phyloP scores from a whole-genome alignment of 1,284 basidiomycete species.

The Tausonia pullulans region DNA sequence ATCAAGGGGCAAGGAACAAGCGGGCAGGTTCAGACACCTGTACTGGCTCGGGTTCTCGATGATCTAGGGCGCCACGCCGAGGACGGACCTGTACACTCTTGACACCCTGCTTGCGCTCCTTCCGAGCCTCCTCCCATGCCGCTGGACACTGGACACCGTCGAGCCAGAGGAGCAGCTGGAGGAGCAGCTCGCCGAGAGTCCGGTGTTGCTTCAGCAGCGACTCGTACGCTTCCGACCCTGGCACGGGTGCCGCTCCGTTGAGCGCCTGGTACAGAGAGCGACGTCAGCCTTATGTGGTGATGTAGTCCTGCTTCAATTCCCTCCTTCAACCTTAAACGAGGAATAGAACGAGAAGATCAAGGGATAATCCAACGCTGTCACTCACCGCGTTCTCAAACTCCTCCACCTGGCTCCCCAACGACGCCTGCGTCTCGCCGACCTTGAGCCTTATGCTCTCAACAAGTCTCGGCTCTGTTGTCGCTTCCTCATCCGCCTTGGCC shows the following conservation, averaged over 20 bases:
- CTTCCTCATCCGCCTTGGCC: neutral
- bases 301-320: no score
- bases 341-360: neutral
- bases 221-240: conserved; percentile 6
- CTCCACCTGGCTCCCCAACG: conserved; percentile 2
- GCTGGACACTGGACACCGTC: conserved; percentile 26
- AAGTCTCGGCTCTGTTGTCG: conserved; percentile 14
- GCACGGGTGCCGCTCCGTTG: conserved; percentile 8
- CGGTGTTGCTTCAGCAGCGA: conserved; percentile 8
- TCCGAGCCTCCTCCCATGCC: conserved; percentile 24
- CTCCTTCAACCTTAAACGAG: neutral
- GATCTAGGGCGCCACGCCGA: no score
- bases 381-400: conserved; percentile 13
- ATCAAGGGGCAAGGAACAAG: no score
- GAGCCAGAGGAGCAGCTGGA: conserved; percentile 28
- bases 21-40: neutral
- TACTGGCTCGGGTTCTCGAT: no score
- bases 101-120: conserved; percentile 28
- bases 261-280: conserved; percentile 19
- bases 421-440: conserved; percentile 3
- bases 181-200: conserved; percentile 16
- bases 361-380: no score
- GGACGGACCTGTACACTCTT: conserved; percentile 23
- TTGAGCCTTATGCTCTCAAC: conserved; percentile 8
- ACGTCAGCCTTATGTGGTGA: neutral